Evolutionary conservation across 352 stramenopile genomes (phyloP), one percentile per base, ranked within the genome.

Genomic region (Globisporangium viniferum): DNA sequence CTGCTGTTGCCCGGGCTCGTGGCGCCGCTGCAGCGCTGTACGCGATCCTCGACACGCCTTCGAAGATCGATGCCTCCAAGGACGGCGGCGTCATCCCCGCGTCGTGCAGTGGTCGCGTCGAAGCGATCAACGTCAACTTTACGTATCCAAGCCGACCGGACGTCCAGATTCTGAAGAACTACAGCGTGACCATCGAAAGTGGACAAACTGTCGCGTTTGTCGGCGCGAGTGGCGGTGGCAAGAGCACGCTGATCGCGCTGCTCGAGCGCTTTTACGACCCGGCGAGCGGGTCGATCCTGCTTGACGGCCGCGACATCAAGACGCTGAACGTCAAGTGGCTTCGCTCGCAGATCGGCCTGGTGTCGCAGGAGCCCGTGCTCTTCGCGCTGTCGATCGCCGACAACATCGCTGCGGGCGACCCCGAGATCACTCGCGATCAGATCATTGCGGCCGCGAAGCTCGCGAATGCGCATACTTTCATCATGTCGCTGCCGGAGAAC

Each of bases 241-340:
- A 79, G 55, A 77, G 70, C 56, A 77, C 73, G 49, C 44, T 98
- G 62, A 67, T 79, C 35, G 64, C 56, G 9, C 72, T 97, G 46
- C 70, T 97, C 8, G 77, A 97, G 59, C 72, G 93, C 10, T 98
- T 98, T 61, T 98, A 98, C 73, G 84, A 97, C 64, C 87, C 88
- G 2, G 72, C 62, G 36, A 66, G 72, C 20, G 94, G 95, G 12
- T 49, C 58, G 2, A 80, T 98, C 18, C 62, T 81, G 3, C 84
- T 98, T 22, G 89, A 98, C 67, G 92, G 89, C 18, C 75, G 75
- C 29, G 76, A 96, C 54, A 74, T 97, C 35, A 77, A 70, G 62
- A 84, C 87, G 31, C 59, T 97, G 8, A 94, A 97, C 62, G 64
- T 98, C 18, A 89, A 88, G 62, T 81, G 74, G 70, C 73, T 91